Evolutionary conservation across 108 stramenopile species (phyloP), one percentile per base, ranked within the genome.

Genomic region (Ochromonas danica): DNA sequence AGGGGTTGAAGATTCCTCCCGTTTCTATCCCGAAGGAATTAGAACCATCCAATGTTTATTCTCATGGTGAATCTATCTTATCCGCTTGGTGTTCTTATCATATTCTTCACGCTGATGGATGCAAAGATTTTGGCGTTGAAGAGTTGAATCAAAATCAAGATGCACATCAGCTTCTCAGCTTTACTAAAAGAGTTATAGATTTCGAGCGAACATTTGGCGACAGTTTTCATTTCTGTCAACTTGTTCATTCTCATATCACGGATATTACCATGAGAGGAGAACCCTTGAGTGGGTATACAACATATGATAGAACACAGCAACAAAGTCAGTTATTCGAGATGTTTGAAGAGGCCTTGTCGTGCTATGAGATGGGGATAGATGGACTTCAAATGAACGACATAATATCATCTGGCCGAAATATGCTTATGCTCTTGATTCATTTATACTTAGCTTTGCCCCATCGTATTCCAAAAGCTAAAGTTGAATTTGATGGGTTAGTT

Each of bases 381-480:
- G 45, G 45, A 51, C 27, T 85, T 3, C 51, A 39, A 0, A 57
- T 1, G 28, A 61, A 81, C 0, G 82, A 85, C 25, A 27, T 85
- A n/a, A 36, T 79, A 30, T n/a, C 17, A n/a, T 70, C 71, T 1
- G 3, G 14, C 1, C 22, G 71, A 39, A 39, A 33, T 36, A 30
- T 62, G 71, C 80, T 72, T 84, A 61, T 87, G 45, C 39, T 79
- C 1, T 35, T 70, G 17, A 39, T 81, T 1, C 40, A 83, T 42
- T 60, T 84, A 0, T 85, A 62, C 62, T 81, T 81, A 71, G 62
- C 78, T 39, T 67, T 90, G 39, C 89, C 89, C 10, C 70, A 81
- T 65, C 39, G 89, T 27, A 81, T 90, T 22, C 87, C 89, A n/a
- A 87, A 85, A 82, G 71, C 82, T 39, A 84, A 77, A 40, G 83